Conservation (phyloP, 2,329 filamentous ascomycete genomes). For the Epichloe festucae region DNA sequence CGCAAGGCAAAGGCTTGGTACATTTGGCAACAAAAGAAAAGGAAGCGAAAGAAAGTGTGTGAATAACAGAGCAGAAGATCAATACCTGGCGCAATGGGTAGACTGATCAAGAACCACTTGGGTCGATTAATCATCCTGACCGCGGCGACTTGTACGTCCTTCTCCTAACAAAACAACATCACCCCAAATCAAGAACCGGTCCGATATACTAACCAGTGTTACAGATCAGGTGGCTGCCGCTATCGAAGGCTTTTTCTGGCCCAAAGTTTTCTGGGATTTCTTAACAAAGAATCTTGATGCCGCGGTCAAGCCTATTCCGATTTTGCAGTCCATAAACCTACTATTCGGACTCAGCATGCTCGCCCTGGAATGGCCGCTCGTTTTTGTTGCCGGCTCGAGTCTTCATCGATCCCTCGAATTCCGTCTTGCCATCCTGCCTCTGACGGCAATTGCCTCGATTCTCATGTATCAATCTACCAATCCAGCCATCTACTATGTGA, state of each 20-base stretch:
- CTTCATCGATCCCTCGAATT: constrained; percentile 83
- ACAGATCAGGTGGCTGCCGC: constrained; percentile 77
- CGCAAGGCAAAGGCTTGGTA: not conserved
- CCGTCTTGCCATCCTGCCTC: constrained; percentile 68
- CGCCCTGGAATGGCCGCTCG: constrained; percentile 83
- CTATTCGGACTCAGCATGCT: constrained; percentile 66
- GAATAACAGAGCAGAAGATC: not conserved
- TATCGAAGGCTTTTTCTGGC: constrained; percentile 89
- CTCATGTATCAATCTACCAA: constrained; percentile 90
- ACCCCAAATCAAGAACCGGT: too few relatives aligned
- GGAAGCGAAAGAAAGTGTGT: constrained; percentile 5
- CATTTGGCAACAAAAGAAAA: not conserved
- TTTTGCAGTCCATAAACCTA: constrained; percentile 83
- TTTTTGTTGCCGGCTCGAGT: constrained; percentile 59
- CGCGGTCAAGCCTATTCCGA: constrained; percentile 75
- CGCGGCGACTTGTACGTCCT: constrained; percentile 56
- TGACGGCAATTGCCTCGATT: constrained; percentile 59
- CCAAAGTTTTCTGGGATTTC: constrained; percentile 98
- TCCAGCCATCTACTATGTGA: constrained; percentile 78
- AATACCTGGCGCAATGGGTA: constrained; percentile 56
- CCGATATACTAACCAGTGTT: constrained; percentile 9
- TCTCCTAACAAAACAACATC: not conserved
- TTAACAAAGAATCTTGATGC: constrained; percentile 78
- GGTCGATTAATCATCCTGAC: constrained; percentile 86
- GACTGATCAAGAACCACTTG: constrained; percentile 99